Base-by-base conservation (phyloP, 1,139 yeast genomes). In the Diutina neorugosa region DNA sequence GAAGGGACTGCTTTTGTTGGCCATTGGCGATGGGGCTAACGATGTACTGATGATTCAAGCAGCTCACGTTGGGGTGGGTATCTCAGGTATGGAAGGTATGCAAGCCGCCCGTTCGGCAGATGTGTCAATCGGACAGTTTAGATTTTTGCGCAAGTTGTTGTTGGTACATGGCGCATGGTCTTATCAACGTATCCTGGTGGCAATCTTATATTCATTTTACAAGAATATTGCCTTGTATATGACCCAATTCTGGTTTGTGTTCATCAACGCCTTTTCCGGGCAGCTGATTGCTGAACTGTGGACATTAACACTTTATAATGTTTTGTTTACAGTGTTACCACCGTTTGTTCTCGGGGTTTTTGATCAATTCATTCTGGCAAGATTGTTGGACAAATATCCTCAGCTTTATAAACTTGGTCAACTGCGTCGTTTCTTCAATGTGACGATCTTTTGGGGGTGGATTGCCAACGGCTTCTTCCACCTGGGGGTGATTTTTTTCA, bases 1-100 rank as follows among this genome's bases (percentile, higher is more conserved):
- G 62, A 80, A 86, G 59, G 81, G 84, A 55, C 85, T 95, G 0
- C 71, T 93, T 61, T 70, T 94, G 25, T 74, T 94, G 57, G 98
- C 98, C 0, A 86, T 93, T 64, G 99, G 99, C 53, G 99, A 93
- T 69, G 99, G 98, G 60, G 97, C 98, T 3, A 93, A 93, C 64
- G 99, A 93, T 71, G 98, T 93, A 34, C 87, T 96, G 49, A 93
- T 93, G 99, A 93, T 93, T 60, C 98, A 93, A 68, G 97, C 98
- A 14, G 98, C 98, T 0, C 96, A 93, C 67, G 96, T 93, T 52
- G 99, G 99, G 56, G 95, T 93, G 50, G 99, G 99, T 65, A 93
- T 93, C 60, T 88, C 94, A 63, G 99, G 99, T 61, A 87, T 89
- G 88, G 98, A 94, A 70, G 99, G 99, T 61, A 91, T 91, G 90